A percentile compares a stretch with the other conserved stretches of the same genome.
Evolutionary conservation across 2,329 filamentous ascomycete species (phyloP).

Genomic region (Alternaria novae-zelandiae): DNA sequence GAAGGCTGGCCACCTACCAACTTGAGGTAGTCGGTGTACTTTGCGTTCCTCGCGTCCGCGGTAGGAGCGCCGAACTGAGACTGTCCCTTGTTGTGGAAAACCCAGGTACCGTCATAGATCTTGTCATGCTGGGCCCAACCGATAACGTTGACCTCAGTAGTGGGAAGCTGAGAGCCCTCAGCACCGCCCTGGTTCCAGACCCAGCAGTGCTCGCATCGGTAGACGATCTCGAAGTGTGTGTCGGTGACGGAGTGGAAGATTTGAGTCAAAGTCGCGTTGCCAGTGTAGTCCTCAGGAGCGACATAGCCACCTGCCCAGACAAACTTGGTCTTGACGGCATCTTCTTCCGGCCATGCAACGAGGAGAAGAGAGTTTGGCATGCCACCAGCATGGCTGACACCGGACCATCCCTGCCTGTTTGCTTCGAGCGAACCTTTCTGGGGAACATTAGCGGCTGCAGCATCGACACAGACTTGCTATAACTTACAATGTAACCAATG

Average conservation of each 20-base stretch:
- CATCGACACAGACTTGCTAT: not conserved
- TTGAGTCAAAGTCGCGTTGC: slow-evolving; percentile 66
- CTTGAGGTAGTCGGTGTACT: slow-evolving; percentile 51
- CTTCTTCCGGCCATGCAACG: slow-evolving; percentile 38
- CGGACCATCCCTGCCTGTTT: slow-evolving; percentile 44
- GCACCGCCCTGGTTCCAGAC: slow-evolving; percentile 52
- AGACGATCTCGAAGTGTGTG: slow-evolving; percentile 68
- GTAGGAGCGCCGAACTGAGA: slow-evolving; percentile 60
- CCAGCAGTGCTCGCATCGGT: slow-evolving; percentile 64
- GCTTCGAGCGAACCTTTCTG: slow-evolving; percentile 39
- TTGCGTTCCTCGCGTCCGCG: slow-evolving; percentile 52
- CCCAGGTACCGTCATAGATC: slow-evolving; percentile 52
- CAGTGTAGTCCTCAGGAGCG: slow-evolving; percentile 64
- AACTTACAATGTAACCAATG: slow-evolving; percentile 46
- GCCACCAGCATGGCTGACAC: slow-evolving; percentile 45
- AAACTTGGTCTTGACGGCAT: slow-evolving; percentile 41
- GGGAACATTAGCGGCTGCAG: slow-evolving; percentile 13
- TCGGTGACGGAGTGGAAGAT: slow-evolving; percentile 65
- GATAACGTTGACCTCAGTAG: slow-evolving; percentile 51
- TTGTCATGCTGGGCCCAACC: slow-evolving; percentile 63
- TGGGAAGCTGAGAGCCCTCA: slow-evolving; percentile 48
- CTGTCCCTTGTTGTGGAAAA: slow-evolving; percentile 61
- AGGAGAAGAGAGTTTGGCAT: slow-evolving; percentile 47
- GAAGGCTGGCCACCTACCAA: slow-evolving; percentile 37
- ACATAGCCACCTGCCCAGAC: slow-evolving; percentile 60